Evolutionary conservation across 164 flowering plant species (phyloP), one percentile per base, ranked within the genome.

Genomic region (Echeveria elegans): DNA sequence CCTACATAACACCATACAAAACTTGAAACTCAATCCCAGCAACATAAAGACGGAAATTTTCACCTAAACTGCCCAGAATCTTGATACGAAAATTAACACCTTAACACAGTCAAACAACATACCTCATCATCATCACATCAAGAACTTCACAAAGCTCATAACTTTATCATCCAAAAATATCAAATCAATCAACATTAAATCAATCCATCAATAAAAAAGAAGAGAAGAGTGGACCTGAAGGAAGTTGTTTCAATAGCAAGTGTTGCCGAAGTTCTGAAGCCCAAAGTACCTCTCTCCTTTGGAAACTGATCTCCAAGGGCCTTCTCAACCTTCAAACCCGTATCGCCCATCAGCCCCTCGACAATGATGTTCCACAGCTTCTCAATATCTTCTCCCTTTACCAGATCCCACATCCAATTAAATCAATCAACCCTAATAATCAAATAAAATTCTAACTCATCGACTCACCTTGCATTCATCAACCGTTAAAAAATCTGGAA

Each of bases 231-330:
- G 61, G 68, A 93, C 98, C 98, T 93, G 98, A 71, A 93, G 78
- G 43, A 93, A 96, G 80, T 92, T 89, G 80, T 93, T 93, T 63
- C 98, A 93, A 63, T 93, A 93, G 68, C 98, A 93, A 77, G 98
- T 93, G 74, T 93, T 93, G 76, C 97, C 97, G 70, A 93, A 93
- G 77, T 93, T 93, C 81, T 93, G 95, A 69, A 93, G 89, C 15
- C 98, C 98, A 63, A 90, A 94, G 73, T 90, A 94, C 2, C 97
- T 77, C 75, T 94, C 98, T 72, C 96, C 97, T 83, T 94, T 12
- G 98, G 98, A 72, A 94, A 94, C 79, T 93, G 98, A 71, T 94
- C 98, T 50, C 98, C 97, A 16, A 93, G 83, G 45, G 96, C 96
- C 73, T 90, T 93, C 90, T 93, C 98, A 68, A 93, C 85, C 74